Conservation (phyloP, 2,329 filamentous ascomycete genomes). For the Penicillium thymicola region DNA sequence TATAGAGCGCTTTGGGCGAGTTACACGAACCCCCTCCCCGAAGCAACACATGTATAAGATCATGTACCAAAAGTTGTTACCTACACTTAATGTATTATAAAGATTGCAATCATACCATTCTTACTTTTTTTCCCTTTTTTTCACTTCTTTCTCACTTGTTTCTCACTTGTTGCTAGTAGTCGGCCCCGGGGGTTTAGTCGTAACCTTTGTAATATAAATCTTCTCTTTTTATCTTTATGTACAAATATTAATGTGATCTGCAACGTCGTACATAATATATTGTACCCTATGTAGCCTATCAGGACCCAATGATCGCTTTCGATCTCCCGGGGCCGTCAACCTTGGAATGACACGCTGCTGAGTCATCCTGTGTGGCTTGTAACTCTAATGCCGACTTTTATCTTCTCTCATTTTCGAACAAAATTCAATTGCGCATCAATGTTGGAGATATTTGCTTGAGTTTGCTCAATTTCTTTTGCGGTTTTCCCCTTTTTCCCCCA, state of each 20-base stretch:
- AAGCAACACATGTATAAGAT: not conserved
- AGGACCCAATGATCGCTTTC: not conserved
- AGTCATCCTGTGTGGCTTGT: slow-evolving; percentile 5
- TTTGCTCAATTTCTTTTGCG: not conserved
- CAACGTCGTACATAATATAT: not conserved
- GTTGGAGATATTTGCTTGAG: not conserved
- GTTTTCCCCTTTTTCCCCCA: slow-evolving; percentile 7
- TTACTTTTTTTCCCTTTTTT: too few species aligned
- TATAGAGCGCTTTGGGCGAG: not conserved
- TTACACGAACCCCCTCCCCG: not conserved
- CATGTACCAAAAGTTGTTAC: not conserved
- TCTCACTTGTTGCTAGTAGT: not conserved
- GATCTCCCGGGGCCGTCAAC: not conserved
- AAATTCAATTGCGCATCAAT: slow-evolving; percentile 3
- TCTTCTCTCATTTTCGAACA: not conserved
- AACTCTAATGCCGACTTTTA: slow-evolving; percentile 6
- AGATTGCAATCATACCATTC: too few species aligned
- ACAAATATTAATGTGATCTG: not conserved
- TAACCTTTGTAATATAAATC: not conserved
- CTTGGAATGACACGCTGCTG: slow-evolving; percentile 5
- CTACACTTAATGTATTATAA: not conserved
- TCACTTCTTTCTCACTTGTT: not conserved
- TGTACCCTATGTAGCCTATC: not conserved
- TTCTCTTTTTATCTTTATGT: not conserved
- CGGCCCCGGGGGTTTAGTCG: too few species aligned